Evolutionary conservation across 129 eudicot genomes (phyloP).

Genomic region (Flaveria ramosissima): DNA sequence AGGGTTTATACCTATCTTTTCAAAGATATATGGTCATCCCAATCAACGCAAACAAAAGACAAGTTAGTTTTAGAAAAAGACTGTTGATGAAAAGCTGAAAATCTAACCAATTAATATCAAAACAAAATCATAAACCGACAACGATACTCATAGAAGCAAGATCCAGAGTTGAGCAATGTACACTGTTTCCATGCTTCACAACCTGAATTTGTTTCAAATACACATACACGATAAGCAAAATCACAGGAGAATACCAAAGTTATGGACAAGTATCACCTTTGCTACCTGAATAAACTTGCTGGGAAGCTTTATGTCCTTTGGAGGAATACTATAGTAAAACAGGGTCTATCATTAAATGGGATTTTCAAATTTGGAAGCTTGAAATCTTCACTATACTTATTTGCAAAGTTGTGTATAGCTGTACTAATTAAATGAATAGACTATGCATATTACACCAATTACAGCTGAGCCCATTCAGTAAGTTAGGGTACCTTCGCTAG

Average conservation of each 20-base stretch:
- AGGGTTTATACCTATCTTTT: not conserved
- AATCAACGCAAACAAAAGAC: conserved; percentile 15
- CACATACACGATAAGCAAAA: conserved; percentile 28
- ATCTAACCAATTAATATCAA: not conserved
- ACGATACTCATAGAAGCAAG: conserved; percentile 82
- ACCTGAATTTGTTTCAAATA: conserved; percentile 53
- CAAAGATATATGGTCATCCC: not conserved
- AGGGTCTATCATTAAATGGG: conserved; percentile 92
- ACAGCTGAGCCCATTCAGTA: conserved; percentile 17
- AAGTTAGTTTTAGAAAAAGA: not conserved
- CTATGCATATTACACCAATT: conserved; percentile 1
- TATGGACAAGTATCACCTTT: conserved; percentile 22
- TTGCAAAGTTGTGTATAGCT: conserved; percentile 95
- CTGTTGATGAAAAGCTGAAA: conserved; percentile 1
- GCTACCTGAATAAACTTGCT: conserved; percentile 89
- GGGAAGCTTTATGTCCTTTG: conserved; percentile 85
- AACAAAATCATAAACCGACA: not conserved
- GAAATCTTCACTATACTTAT: conserved; percentile 85
- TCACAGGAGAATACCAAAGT: conserved; percentile 9
- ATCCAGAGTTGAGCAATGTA: conserved; percentile 90
- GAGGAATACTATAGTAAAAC: conserved; percentile 89
- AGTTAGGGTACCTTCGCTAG: conserved; percentile 73
- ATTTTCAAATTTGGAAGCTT: conserved; percentile 88
- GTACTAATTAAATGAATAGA: conserved; percentile 25
- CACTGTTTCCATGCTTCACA: conserved; percentile 84